Evolutionary conservation across 2,329 filamentous ascomycete species (phyloP).

Genomic region (Emericellopsis cladophorae): DNA sequence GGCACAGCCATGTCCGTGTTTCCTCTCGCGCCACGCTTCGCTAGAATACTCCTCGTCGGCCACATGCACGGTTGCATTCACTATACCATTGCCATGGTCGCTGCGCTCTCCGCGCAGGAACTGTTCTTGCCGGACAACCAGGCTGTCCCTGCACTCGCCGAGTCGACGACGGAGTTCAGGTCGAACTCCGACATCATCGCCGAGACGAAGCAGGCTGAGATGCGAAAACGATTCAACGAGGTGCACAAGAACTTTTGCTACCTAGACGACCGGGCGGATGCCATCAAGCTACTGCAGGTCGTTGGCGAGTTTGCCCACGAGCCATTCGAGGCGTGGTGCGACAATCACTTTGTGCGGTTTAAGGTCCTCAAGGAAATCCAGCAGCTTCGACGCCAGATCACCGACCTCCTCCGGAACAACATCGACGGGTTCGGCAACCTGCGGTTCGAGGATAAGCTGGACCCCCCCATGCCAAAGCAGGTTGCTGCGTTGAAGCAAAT

Average conservation of each 20-base stretch:
- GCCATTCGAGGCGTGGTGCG: slow-evolving; percentile 61
- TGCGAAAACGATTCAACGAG: slow-evolving; percentile 49
- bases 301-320: slow-evolving; percentile 78
- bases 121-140: slow-evolving; percentile 77
- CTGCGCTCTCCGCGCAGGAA: slow-evolving; percentile 77
- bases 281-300: slow-evolving; percentile 79
- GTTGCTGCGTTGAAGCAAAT: slow-evolving; percentile 80
- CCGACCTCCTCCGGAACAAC: slow-evolving; percentile 64
- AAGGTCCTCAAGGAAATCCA: slow-evolving; percentile 81
- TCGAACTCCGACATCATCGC: slow-evolving; percentile 58
- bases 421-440: slow-evolving; percentile 52
- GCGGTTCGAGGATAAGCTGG: slow-evolving; percentile 41
- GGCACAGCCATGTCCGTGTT: slow-evolving; percentile 79
- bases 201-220: slow-evolving; percentile 55
- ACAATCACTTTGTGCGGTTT: slow-evolving; percentile 69
- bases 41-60: slow-evolving; percentile 83
- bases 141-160: slow-evolving; percentile 46
- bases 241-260: slow-evolving; percentile 70
- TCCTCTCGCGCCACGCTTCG: slow-evolving; percentile 79
- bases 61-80: slow-evolving; percentile 71
- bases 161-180: slow-evolving; percentile 33
- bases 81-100: slow-evolving; percentile 79
- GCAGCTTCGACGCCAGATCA: slow-evolving; percentile 73
- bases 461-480: slow-evolving; percentile 51
- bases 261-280: slow-evolving; percentile 74